phyloP scores from a whole-genome alignment of 2,329 filamentous ascomycete genomes.

The Aspergillus sp. region DNA sequence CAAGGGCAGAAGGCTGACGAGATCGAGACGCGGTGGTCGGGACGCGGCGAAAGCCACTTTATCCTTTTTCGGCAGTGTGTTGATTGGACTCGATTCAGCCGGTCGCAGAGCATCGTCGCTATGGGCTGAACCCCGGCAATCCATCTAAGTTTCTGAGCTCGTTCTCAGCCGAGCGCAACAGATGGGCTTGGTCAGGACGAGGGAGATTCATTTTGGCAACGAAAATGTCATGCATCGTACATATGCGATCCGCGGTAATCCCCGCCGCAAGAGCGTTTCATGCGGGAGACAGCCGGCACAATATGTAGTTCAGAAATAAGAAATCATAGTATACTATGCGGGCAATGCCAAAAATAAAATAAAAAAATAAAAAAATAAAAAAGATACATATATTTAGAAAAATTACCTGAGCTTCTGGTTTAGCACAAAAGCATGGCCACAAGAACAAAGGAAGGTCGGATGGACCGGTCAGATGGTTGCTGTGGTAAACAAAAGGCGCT shows the following conservation, averaged over 20 bases:
- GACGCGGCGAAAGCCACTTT: slow-evolving; percentile 37
- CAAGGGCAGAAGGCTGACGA: slow-evolving; percentile 20
- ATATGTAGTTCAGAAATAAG: neutral
- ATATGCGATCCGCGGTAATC: neutral
- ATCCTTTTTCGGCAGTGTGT: slow-evolving; percentile 37
- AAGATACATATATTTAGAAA: neutral
- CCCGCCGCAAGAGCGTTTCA: neutral
- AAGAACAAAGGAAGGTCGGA: neutral
- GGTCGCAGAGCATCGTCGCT: slow-evolving; percentile 5
- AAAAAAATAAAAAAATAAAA: no score
- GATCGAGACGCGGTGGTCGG: slow-evolving; percentile 19
- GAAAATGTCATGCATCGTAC: neutral
- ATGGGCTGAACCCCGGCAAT: neutral
- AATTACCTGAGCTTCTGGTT: neutral
- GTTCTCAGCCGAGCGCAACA: neutral
- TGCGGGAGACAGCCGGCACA: neutral
- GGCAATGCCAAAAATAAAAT: neutral
- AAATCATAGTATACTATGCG: no score
- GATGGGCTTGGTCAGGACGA: neutral
- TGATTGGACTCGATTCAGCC: slow-evolving; percentile 16
- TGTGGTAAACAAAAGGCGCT: slow-evolving; percentile 7
- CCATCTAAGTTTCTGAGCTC: neutral
- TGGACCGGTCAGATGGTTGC: slow-evolving; percentile 3
- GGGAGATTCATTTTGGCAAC: neutral
- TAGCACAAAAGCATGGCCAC: neutral